These are phyloP conservation scores for Arachis monticola DNA, from an alignment of 331 rosid genomes.

Conservation along the genomic window DNA sequence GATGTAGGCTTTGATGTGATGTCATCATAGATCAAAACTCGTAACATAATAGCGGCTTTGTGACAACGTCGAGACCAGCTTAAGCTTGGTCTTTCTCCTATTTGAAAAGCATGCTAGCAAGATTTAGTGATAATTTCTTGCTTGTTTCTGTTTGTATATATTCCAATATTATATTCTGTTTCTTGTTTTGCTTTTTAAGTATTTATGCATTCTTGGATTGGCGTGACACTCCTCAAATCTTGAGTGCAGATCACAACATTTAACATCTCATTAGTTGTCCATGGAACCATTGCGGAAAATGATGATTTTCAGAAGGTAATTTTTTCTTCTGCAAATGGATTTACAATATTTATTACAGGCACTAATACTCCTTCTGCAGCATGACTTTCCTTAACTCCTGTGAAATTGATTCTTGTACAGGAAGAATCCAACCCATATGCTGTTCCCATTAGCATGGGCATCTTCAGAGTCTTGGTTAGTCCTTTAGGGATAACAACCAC, in stretches of 20 bases:
- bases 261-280: constrained; percentile 87
- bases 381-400: constrained; percentile 24
- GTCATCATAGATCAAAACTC: background rate
- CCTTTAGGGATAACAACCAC: constrained; percentile 83
- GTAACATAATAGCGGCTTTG: no score
- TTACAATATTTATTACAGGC: background rate
- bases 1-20: background rate
- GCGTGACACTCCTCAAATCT: constrained; percentile 39
- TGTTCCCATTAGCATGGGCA: constrained; percentile 87
- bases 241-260: constrained; percentile 84
- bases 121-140: no score
- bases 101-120: no score
- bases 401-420: constrained; percentile 50
- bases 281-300: constrained; percentile 84
- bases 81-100: background rate
- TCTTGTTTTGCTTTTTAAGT: no score
- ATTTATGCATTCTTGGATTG: background rate
- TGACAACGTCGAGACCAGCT: background rate
- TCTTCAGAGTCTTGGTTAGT: constrained; percentile 82
- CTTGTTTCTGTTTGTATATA: no score
- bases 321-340: constrained; percentile 15
- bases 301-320: constrained; percentile 87
- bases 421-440: constrained; percentile 79
- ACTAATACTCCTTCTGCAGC: constrained; percentile 1
- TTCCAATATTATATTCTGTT: no score